Base-by-base conservation (phyloP, 2,329 filamentous ascomycete genomes). In the Allantophomopsis cytisporea region DNA sequence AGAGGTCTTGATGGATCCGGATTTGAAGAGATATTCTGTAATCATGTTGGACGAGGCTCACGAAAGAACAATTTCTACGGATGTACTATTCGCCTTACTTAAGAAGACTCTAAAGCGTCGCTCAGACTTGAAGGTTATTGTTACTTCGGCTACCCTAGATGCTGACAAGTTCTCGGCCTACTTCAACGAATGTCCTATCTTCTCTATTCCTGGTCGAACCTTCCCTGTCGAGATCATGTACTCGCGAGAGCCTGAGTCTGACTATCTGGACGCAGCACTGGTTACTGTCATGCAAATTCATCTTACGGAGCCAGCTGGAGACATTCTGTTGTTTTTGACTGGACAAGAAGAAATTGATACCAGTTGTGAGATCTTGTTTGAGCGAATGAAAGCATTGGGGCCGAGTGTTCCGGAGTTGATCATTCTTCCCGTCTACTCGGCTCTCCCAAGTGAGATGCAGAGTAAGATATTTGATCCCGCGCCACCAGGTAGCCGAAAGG, bases 1-100 rank as follows among this genome's bases (percentile, higher is more conserved):
- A 65, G 91, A 98, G 63, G 87, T 95, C 56, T 70, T 98, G 38
- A 72, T 95, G 49, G 91, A 98, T 56, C 83, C 88, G 1, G 83
- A 94, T 51, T 64, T 98, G 48, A 83, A 73, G 54, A 77, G 83
- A 47, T 98, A 98, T 56, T 94, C 87, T 1, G 86, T 91, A 44
- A 95, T 98, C 54, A 98, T 98, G 80, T 71, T 98, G 50, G 91
- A 98, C 57, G 91, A 98, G 57, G 91, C 91, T 4, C 91, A 98
- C 75, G 91, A 98, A 58, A 79, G 91, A 43, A 98, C 91, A 0
- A 94, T 98, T 50, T 76, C 89, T 0, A 98, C 91, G 0, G 91
- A 98, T 60, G 86, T 98, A 2, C 69, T 98, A 2, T 96, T 98
- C 57, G 89, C 86, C 1, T 61, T 98, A 41, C 64, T 98, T 36